These are phyloP conservation scores for Amaranthus tricolor DNA, from an alignment of 179 eudicot genomes.

Conservation along the genomic window DNA sequence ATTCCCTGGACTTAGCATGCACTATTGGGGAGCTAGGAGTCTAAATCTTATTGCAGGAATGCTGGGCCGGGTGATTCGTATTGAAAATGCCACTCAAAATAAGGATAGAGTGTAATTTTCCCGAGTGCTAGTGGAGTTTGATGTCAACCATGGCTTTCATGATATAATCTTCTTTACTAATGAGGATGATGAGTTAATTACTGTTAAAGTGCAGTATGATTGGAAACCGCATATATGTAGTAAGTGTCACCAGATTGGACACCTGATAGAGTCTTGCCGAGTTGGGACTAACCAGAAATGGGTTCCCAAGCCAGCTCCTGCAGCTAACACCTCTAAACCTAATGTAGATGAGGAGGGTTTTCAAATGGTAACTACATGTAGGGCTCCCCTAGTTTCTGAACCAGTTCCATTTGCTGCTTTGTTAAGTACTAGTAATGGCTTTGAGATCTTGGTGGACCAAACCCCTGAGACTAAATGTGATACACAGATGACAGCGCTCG, in stretches of 20 bases:
- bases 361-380: background rate
- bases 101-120: background rate
- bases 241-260: background rate
- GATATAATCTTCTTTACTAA: background rate
- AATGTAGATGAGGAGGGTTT: too few relatives aligned
- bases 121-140: background rate
- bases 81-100: background rate
- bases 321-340: too few relatives aligned
- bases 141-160: fast-evolving
- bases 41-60: too few relatives aligned
- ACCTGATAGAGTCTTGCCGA: background rate
- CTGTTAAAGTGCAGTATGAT: background rate
- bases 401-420: too few relatives aligned
- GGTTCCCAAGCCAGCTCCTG: too few relatives aligned
- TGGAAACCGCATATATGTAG: background rate
- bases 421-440: too few relatives aligned
- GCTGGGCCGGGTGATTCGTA: too few relatives aligned
- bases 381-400: background rate
- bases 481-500: background rate
- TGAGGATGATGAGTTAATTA: background rate
- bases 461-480: background rate
- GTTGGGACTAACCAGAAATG: too few relatives aligned
- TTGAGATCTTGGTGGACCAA: too few relatives aligned
- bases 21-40: background rate
- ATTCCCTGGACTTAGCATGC: background rate